These are phyloP conservation scores for Emiliania huxleyi DNA, from an alignment of 78 protist genomes.

Conservation along the genomic window DNA sequence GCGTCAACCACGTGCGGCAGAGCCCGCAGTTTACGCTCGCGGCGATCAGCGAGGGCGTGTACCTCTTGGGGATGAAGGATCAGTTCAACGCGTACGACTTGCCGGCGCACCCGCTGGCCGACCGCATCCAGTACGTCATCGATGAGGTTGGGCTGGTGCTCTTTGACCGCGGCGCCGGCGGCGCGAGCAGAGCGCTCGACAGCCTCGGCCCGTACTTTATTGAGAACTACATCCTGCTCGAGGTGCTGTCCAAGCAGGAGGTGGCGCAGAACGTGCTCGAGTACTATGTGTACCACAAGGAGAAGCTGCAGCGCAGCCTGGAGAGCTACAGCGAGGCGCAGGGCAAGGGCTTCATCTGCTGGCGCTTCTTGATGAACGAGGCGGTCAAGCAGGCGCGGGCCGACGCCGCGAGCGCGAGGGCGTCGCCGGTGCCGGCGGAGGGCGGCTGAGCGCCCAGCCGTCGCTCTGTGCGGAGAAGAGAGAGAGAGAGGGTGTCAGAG, in stretches of 20 bases:
- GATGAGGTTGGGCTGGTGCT: conserved; percentile 14
- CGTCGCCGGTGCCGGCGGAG: too few relatives aligned
- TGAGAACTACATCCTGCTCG: conserved; percentile 1
- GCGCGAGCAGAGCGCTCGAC: not conserved
- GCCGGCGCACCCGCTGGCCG: not conserved
- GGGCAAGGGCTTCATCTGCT: conserved; percentile 28
- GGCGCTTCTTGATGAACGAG: not conserved
- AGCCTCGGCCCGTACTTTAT: conserved; percentile 1
- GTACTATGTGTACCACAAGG: not conserved
- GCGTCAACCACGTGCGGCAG: not conserved
- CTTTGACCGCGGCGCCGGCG: not conserved
- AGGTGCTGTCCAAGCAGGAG: conserved; percentile 19
- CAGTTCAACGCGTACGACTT: conserved; percentile 16
- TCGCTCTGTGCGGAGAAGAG: too few relatives aligned
- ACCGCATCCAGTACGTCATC: not conserved
- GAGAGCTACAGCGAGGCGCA: conserved; percentile 9
- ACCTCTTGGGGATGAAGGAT: conserved; percentile 12
- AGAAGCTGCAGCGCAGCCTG: not conserved
- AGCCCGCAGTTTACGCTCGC: conserved; percentile 13
- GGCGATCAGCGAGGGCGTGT: not conserved
- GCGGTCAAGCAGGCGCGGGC: too few relatives aligned
- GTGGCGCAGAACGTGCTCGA: conserved; percentile 11
- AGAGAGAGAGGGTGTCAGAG: too few relatives aligned
- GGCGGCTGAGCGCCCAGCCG: too few relatives aligned
- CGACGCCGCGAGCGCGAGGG: too few relatives aligned